Conservation (phyloP, 441 rosid genomes). For the Gossypium lobatum region DNA sequence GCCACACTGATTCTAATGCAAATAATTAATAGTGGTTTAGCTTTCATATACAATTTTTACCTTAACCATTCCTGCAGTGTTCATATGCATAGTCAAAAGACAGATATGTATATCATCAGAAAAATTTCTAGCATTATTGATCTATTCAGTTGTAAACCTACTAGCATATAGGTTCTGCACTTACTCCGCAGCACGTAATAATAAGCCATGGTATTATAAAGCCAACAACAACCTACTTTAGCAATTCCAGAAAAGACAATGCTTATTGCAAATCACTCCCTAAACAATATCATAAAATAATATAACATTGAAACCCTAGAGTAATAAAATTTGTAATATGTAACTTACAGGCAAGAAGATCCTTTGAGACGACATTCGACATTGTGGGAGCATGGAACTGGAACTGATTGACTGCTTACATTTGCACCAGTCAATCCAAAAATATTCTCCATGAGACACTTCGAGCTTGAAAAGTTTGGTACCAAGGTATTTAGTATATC, state of each 20-base stretch:
- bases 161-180: neutral
- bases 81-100: neutral
- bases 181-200: neutral
- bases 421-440: conserved; percentile 47
- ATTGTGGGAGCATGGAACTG: conserved; percentile 34
- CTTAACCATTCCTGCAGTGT: neutral
- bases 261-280: neutral
- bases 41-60: neutral
- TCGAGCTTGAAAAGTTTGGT: conserved; percentile 42
- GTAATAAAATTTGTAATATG: conserved; percentile 5
- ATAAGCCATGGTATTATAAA: neutral
- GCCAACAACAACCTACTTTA: neutral
- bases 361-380: conserved; percentile 32
- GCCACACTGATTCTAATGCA: neutral
- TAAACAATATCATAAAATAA: neutral
- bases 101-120: neutral
- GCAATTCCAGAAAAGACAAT: neutral
- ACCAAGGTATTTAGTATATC: conserved; percentile 45
- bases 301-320: neutral
- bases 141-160: neutral
- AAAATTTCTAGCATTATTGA: conserved; percentile 8
- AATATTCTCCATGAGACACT: conserved; percentile 42
- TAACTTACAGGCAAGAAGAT: conserved; percentile 81
- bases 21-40: neutral
- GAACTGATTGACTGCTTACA: conserved; percentile 30